Base-by-base conservation (phyloP, 2,329 filamentous ascomycete genomes). In the Thelonectria rubi region DNA sequence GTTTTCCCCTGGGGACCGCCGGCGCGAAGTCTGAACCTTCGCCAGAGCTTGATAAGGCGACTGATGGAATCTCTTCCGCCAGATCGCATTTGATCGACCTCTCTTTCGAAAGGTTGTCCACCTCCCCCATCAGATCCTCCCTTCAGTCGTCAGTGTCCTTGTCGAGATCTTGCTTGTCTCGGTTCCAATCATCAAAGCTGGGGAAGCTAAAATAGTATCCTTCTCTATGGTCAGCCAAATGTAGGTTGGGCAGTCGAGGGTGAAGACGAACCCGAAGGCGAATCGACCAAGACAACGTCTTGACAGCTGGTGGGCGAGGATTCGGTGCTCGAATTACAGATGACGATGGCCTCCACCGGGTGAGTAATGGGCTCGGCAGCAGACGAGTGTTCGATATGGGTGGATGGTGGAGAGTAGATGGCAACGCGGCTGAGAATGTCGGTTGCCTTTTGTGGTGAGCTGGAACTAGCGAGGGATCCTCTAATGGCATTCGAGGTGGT, bases 191-290 rank as follows among this genome's bases (percentile, higher is more conserved):
- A 70, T 92, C 89, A 75, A 91, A 91, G 74, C 85, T 89, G 15
- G 89, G 89, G 73, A 92, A 92, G 79, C 89, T 91, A 72, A 90
- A 88, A 76, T 92, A 92, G 64, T 86, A 84, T 58, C 67, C 72
- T 74, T 60, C 32, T 7, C n/a, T 45, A 15, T 18, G 24, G 63
- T 72, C 40, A 70, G 67, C 57, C 14, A 20, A 14, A 15, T 8
- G n/a, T 37, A 10, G 18, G 46, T 12, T 26, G 3, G 20, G 9
- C 14, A 65, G 34, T 7, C 26, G 39, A 39, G 9, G 18, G 26
- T 15, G 42, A 26, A 43, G 21, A 62, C 60, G 40, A 65, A 73
- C 72, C 72, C 51, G 72, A 72, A 40, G 69, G 71, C 15, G 72
- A 72, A 48, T 69, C 70, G n/a, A 65, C 65, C 53, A 71, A 56